Evolutionary conservation across 2,329 filamentous ascomycete genomes (phyloP), one percentile per base, ranked within the genome.

Genomic region (Periconia digitata): DNA sequence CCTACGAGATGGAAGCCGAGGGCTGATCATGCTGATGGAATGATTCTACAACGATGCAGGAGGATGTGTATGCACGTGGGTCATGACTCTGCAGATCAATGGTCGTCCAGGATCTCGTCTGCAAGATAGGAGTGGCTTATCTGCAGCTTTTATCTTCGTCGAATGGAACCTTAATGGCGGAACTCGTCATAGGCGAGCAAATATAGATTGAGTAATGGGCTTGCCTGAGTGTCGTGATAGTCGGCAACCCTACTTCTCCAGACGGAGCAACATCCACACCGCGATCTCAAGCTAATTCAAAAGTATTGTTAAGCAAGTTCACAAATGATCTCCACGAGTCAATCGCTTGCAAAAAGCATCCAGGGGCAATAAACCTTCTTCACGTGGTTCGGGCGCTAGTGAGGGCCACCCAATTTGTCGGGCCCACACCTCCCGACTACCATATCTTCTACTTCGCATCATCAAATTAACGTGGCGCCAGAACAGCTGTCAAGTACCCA

Each of bases 1-100:
- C 86, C 44, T 96, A 96, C 67, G 88, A 92, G 62, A 85, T 88
- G 41, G 90, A 72, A 91, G 71, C 70, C 8, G 69, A 72, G 51
- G 70, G 70, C 2, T 72, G 44, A 18, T 27, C n/a, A n/a, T 3
- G 27, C n/a, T 13, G 27, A 32, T 6, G 27, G 10, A 32, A 10
- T 32, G n/a, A 10, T 10, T 32, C 4, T 32, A 32, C 27, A 32
- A 10, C 3, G 12, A 32, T 12, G 5, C 10, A 32, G 10, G 27
- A 32, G 12, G 8, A 10, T 32, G 4, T 10, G 3, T 15, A 32
- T 32, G 27, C 27, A 32, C 3, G 27, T 32, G 27, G 27, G 27
- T 10, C 27, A 32, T 3, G 12, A 15, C 27, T 32, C 8, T 15
- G 12, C 27, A 3, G 27, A 32, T 27, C 24, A 6, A 6, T 27